Evolutionary conservation across 225 moss, liverwort and hornwort genomes (phyloP), one percentile per base, ranked within the genome.

Genomic region (Bryum argenteum): DNA sequence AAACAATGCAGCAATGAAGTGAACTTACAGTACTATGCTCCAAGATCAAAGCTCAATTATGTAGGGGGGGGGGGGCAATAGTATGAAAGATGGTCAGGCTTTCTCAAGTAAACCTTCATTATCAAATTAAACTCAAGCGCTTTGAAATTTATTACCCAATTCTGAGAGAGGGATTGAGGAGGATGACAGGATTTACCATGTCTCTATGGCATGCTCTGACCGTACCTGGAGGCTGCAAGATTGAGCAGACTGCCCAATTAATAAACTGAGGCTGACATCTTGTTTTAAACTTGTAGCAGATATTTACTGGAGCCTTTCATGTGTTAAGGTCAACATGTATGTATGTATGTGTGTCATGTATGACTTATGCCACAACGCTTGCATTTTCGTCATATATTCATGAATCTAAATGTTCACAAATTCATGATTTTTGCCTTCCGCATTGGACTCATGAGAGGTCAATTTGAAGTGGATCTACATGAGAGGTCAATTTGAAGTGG

Each of bases 321-420:
- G 63, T 0, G 26, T 8, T 12, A 62, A 53, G 24, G 62, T 62
- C 72, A 72, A 72, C 53, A 62, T 12, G 53, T 11, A 61, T 1
- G 40, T 22, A 61, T 1, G 40, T 22, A 20, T 8, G 11, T 23
- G 47, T 47, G 13, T 47, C 28, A 28, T 28, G 28, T 28, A 28
- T 28, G 5, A n/a, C n/a, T n/a, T n/a, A n/a, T n/a, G n/a, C n/a
- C n/a, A n/a, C n/a, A n/a, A n/a, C n/a, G n/a, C n/a, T n/a, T n/a
- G n/a, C n/a, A n/a, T n/a, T n/a, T n/a, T n/a, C n/a, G n/a, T n/a
- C n/a, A n/a, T n/a, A n/a, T n/a, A n/a, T n/a, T 33, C 5, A 33
- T 33, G 33, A 5, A 33, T 33, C 2, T 33, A 33, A 6, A 33
- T 33, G 33, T 33, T 33, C 5, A 3, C 33, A 33, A 33, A 33